phyloP scores from a whole-genome alignment of 1,284 basidiomycete species.

The Trichosporon ovoides region DNA sequence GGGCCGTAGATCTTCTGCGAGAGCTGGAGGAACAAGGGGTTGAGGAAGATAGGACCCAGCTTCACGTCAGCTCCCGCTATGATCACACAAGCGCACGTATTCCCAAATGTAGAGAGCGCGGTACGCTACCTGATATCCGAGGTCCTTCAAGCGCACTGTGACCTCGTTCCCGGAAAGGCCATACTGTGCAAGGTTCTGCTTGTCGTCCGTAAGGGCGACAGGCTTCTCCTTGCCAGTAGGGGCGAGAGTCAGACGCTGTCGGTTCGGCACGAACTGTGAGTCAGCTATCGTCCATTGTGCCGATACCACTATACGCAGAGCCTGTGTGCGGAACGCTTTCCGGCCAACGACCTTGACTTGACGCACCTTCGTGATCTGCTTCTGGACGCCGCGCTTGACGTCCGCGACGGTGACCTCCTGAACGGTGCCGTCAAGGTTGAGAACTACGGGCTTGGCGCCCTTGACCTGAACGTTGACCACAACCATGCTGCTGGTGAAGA shows the following conservation, averaged over 20 bases:
- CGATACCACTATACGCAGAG: too few relatives aligned
- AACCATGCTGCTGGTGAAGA: conserved; percentile 54
- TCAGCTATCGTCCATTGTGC: conserved; percentile 2
- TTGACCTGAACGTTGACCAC: conserved; percentile 55
- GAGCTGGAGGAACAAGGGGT: conserved; percentile 77
- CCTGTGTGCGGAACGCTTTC: background rate
- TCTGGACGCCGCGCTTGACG: conserved; percentile 48
- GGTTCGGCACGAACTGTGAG: conserved; percentile 59
- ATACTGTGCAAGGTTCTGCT: conserved; percentile 57
- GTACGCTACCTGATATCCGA: conserved; percentile 83
- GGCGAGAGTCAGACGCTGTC: conserved; percentile 63
- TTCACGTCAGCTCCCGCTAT: conserved; percentile 39
- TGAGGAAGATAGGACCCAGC: conserved; percentile 85
- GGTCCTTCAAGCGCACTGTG: conserved; percentile 68
- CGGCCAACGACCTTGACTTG: background rate
- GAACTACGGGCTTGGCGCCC: conserved; percentile 56
- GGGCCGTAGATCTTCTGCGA: conserved; percentile 38
- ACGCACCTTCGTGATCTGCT: conserved; percentile 54
- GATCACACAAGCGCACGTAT: conserved; percentile 62
- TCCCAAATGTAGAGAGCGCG: conserved; percentile 77
- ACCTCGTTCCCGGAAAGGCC: conserved; percentile 57
- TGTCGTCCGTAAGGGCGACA: conserved; percentile 60
- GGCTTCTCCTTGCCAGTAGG: conserved; percentile 26
- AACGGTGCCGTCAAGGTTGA: conserved; percentile 55
- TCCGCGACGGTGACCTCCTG: conserved; percentile 49